phyloP scores from a whole-genome alignment of 768 basidiomycete species.

The Lactifluus piperatus region DNA sequence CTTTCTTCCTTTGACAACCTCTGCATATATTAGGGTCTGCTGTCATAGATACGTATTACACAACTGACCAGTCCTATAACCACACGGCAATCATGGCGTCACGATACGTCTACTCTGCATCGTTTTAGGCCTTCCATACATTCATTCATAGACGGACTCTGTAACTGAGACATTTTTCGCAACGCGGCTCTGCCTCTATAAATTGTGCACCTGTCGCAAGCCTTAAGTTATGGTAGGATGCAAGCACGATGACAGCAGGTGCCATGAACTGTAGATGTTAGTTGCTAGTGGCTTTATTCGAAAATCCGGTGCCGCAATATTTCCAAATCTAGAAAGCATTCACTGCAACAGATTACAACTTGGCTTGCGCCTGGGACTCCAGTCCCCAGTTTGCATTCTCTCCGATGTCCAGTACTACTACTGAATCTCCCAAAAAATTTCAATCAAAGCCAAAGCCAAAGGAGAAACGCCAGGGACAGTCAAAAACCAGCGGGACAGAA shows the following conservation, averaged over 20 bases:
- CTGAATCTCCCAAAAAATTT: slow-evolving; percentile 20
- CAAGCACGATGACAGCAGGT: not conserved
- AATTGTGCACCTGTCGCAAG: not conserved
- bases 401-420: slow-evolving; percentile 13
- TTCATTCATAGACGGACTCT: not conserved
- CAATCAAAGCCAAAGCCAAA: slow-evolving; percentile 27
- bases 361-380: not conserved
- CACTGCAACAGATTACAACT: not conserved
- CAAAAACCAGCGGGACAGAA: slow-evolving; percentile 33
- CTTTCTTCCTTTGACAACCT: slow-evolving; percentile 8
- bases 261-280: too few relatives aligned
- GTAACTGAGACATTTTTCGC: not conserved
- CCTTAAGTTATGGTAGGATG: not conserved
- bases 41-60: slow-evolving; percentile 1
- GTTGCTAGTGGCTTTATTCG: too few relatives aligned
- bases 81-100: not conserved
- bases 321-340: not conserved
- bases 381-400: not conserved
- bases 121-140: not conserved
- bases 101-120: not conserved
- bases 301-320: too few relatives aligned
- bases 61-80: not conserved
- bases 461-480: slow-evolving; percentile 24
- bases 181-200: too few relatives aligned
- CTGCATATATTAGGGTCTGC: too few relatives aligned